Evolutionary conservation across 768 basidiomycete species (phyloP).

Genomic region (Termitomyces sp.): DNA sequence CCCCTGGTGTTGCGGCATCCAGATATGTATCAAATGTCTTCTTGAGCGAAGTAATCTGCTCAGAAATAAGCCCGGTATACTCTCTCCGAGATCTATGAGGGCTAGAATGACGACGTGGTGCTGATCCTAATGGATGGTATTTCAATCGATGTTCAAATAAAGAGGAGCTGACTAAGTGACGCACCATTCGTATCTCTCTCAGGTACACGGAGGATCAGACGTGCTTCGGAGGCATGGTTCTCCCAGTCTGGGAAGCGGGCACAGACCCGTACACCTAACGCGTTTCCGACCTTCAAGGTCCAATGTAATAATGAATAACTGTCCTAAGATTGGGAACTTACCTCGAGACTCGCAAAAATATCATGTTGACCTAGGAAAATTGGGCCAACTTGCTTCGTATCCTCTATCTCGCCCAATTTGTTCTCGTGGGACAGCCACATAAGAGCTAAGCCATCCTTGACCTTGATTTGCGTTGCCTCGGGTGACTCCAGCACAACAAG

Average conservation of each 20-base stretch:
- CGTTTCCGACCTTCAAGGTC: conserved; percentile 22
- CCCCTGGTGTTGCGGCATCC: conserved; percentile 14
- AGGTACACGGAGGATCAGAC: conserved; percentile 22
- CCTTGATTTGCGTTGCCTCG: conserved; percentile 16
- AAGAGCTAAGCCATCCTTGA: conserved; percentile 20
- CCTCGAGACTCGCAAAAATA: conserved; percentile 9
- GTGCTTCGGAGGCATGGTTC: conserved; percentile 21
- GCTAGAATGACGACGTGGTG: neutral
- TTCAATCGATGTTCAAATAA: neutral
- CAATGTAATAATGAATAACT: neutral
- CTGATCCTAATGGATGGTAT: neutral
- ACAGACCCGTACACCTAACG: conserved; percentile 26
- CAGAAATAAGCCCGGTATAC: conserved; percentile 6
- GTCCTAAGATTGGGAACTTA: neutral
- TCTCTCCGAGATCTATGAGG: conserved; percentile 8
- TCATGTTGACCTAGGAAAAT: conserved; percentile 2
- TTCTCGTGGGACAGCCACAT: conserved; percentile 26
- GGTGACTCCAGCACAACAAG: conserved; percentile 23
- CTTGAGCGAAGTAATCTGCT: conserved; percentile 14
- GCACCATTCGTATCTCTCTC: conserved; percentile 16
- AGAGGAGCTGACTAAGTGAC: neutral
- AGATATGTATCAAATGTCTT: conserved; percentile 17
- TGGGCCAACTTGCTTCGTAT: conserved; percentile 13
- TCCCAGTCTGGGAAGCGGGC: conserved; percentile 26
- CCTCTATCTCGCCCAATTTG: conserved; percentile 8